Conservation (phyloP, 495 filamentous ascomycete genomes). For the Pseudevernia furfuracea region DNA sequence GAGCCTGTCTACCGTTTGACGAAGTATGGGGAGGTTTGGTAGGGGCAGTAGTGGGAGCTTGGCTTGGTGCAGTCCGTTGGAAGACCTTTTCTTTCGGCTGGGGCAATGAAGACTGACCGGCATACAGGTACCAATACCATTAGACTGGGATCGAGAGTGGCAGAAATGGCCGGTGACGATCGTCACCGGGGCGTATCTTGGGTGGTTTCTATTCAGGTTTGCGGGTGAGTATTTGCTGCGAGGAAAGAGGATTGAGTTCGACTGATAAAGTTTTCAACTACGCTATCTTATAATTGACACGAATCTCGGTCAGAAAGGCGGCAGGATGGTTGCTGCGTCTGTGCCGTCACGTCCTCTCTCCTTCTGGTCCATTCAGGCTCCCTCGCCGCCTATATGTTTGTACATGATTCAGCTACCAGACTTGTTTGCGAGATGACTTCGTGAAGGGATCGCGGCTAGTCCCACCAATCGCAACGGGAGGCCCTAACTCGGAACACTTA, state of each 20-base stretch:
- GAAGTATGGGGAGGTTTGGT: constrained; percentile 38
- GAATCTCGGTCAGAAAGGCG: background rate
- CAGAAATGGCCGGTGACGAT: constrained; percentile 96
- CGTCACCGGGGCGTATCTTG: constrained; percentile 60
- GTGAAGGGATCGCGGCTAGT: background rate
- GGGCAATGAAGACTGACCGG: constrained; percentile 15
- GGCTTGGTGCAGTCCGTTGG: constrained; percentile 52
- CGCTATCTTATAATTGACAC: background rate
- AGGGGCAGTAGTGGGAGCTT: constrained; percentile 46
- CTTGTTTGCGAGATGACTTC: background rate
- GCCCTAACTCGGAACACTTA: background rate
- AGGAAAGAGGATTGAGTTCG: constrained; percentile 58
- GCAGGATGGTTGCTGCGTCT: background rate
- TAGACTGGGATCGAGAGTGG: constrained; percentile 95
- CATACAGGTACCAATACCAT: constrained; percentile 74
- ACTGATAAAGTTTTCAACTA: constrained; percentile 14
- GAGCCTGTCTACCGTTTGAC: constrained; percentile 37
- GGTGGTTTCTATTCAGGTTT: constrained; percentile 55
- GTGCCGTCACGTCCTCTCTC: background rate
- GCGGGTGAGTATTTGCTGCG: constrained; percentile 50
- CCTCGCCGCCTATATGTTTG: background rate
- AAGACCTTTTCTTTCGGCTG: constrained; percentile 17
- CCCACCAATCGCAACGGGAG: background rate
- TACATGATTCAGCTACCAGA: background rate
- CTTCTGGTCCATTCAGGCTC: background rate